Percentiles rank a stretch among this genome's conserved stretches.
phyloP scores from a whole-genome alignment of 1,284 basidiomycete species.

The Xerocomus nothofagi region DNA sequence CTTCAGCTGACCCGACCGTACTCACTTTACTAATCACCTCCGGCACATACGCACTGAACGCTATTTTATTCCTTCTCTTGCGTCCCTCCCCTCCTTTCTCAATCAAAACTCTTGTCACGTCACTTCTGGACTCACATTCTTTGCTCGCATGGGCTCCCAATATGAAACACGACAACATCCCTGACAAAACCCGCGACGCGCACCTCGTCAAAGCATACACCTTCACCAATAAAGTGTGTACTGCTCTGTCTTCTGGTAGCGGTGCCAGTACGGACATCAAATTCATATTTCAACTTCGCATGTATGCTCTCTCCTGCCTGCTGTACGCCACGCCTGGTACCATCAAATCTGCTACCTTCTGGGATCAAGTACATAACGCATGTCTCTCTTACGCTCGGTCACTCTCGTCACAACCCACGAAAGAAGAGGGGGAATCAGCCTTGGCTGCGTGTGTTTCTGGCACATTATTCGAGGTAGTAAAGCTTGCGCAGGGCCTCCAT shows the following conservation, averaged over 20 bases:
- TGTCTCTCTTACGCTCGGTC: constrained; percentile 41
- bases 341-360: constrained; percentile 51
- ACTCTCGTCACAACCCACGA: constrained; percentile 22
- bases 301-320: constrained; percentile 50
- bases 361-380: constrained; percentile 64
- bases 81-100: constrained; percentile 23
- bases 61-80: constrained; percentile 35
- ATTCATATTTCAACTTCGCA: constrained; percentile 47
- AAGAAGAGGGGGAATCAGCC: constrained; percentile 30
- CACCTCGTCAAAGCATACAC: constrained; percentile 61
- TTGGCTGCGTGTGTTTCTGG: constrained; percentile 41
- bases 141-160: constrained; percentile 55
- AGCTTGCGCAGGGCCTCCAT: constrained; percentile 31
- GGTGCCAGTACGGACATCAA: constrained; percentile 8
- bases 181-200: constrained; percentile 55
- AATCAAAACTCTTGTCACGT: constrained; percentile 32
- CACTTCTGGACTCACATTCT: constrained; percentile 41
- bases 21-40: constrained; percentile 59
- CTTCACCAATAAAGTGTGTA: constrained; percentile 46
- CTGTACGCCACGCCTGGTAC: constrained; percentile 44
- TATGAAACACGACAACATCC: constrained; percentile 38
- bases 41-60: constrained; percentile 50
- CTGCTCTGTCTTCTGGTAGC: constrained; percentile 25
- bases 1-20: constrained; percentile 39
- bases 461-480: constrained; percentile 45